These are phyloP conservation scores for Coemansia sp. DNA, from an alignment of 192 early-diverging fungal genomes.

Conservation along the genomic window DNA sequence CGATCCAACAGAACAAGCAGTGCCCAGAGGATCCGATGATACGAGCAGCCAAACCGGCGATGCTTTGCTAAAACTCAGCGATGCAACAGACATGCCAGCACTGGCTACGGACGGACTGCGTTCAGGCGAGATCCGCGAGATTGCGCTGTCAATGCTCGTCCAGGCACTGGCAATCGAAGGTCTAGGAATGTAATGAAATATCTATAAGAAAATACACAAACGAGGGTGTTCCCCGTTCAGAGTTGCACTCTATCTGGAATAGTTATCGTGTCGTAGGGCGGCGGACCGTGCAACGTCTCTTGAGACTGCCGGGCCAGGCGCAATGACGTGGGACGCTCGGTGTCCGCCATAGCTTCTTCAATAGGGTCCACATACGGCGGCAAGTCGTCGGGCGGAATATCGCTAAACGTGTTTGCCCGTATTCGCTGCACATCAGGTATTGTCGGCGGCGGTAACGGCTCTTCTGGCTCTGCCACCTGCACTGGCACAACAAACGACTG, in stretches of 20 bases:
- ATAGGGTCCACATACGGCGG: conserved; percentile 53
- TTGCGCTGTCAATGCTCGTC: conserved; percentile 39
- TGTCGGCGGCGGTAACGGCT: conserved; percentile 1
- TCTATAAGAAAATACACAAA: background rate
- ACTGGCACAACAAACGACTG: background rate
- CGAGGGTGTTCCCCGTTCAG: too few species aligned
- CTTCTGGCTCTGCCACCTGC: background rate
- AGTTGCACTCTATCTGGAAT: background rate
- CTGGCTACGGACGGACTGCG: background rate
- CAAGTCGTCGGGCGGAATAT: conserved; percentile 38
- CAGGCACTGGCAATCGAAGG: conserved; percentile 49
- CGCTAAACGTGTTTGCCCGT: conserved; percentile 38
- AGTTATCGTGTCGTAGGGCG: conserved; percentile 36
- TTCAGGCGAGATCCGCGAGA: conserved; percentile 21
- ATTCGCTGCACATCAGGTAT: conserved; percentile 16
- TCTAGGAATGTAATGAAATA: conserved; percentile 37
- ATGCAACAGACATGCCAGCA: background rate
- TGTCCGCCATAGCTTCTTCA: conserved; percentile 34
- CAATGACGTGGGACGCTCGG: background rate
- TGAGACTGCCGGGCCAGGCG: conserved; percentile 2
- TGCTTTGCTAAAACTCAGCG: background rate
- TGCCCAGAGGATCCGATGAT: background rate
- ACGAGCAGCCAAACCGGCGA: conserved; percentile 5
- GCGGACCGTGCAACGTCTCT: conserved; percentile 14
- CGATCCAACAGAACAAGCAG: background rate